Evolutionary conservation across 257 asterid species (phyloP), one percentile per base, ranked within the genome.

Genomic region (Parsonsia alboflavescens): DNA sequence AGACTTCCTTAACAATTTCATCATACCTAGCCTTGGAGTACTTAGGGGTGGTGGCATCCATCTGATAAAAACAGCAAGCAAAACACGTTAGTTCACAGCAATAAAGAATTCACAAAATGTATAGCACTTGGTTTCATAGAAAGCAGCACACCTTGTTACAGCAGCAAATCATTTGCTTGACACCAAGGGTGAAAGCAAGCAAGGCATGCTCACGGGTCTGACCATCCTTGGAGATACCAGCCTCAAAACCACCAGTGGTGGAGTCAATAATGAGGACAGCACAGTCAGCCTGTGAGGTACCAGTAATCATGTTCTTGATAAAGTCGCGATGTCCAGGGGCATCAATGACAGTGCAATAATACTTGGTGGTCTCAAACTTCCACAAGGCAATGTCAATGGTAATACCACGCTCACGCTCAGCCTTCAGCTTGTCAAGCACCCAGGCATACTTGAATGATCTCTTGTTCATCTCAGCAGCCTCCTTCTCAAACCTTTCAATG

Each of bases 31-130:
- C 82, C 89, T 89, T 90, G 45, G 96, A 90, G 84, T 90, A 89
- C 42, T 90, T 90, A 0, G 96, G 96, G 1, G 97, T 89, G 71
- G 97, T 91, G 62, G 97, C 97, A 78, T 91, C 96, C 93, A 91
- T 91, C 97, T 89, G 73, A 22, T 73, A 0, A 24, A 44, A 22
- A 15, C 7, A 17, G 15, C 1, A 1, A 28, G 24, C 30, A 42
- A 19, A 11, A 16, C 21, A 41, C n/a, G n/a, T 36, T 17, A 39
- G 44, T 13, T 33, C 44, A 67, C 36, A 67, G 28, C 48, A 33
- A 12, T 5, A 5, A 12, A 5, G 2, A 26, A n/a, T 59, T 0
- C 2, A 2, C 0, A 2, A 10, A n/a, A 22, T 41, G 41, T 5
- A 33, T 19, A 30, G 52, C 8, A 33, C 1, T 13, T 5, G 7